Conservation (phyloP, 2,329 filamentous ascomycete genomes). For the Botryotinia narcissicola region DNA sequence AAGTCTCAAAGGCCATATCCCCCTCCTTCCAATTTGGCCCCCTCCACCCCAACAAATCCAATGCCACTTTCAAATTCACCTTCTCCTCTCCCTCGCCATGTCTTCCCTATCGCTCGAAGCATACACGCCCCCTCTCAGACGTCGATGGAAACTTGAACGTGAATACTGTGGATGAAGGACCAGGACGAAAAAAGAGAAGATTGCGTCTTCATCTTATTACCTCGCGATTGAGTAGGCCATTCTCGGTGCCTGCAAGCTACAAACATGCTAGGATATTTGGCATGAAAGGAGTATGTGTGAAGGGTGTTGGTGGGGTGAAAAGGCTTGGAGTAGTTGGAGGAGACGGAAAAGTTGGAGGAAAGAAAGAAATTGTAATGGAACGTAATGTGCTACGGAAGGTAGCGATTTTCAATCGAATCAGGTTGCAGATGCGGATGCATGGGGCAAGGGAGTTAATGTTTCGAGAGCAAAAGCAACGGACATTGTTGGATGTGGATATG, state of each 20-base stretch:
- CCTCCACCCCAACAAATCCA: not conserved
- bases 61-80: slow-evolving; percentile 34
- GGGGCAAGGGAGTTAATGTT: slow-evolving; percentile 30
- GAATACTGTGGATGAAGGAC: slow-evolving; percentile 27
- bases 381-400: slow-evolving; percentile 52
- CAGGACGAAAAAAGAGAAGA: slow-evolving; percentile 61
- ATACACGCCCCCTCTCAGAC: slow-evolving; percentile 38
- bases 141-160: slow-evolving; percentile 35
- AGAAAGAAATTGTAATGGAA: slow-evolving; percentile 48
- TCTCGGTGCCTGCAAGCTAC: slow-evolving; percentile 61
- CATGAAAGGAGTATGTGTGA: slow-evolving; percentile 51
- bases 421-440: slow-evolving; percentile 48
- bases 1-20: not conserved
- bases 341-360: slow-evolving; percentile 29
- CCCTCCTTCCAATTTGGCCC: slow-evolving; percentile 20
- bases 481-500: not conserved
- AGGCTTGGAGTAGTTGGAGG: not conserved
- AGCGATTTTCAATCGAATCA: slow-evolving; percentile 62
- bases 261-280: slow-evolving; percentile 51
- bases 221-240: slow-evolving; percentile 66
- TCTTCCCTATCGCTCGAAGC: slow-evolving; percentile 30
- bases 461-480: slow-evolving; percentile 24
- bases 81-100: slow-evolving; percentile 39
- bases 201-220: slow-evolving; percentile 63
- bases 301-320: slow-evolving; percentile 42